Conservation (phyloP, 257 asterid genomes). For the Plantago ovata region DNA sequence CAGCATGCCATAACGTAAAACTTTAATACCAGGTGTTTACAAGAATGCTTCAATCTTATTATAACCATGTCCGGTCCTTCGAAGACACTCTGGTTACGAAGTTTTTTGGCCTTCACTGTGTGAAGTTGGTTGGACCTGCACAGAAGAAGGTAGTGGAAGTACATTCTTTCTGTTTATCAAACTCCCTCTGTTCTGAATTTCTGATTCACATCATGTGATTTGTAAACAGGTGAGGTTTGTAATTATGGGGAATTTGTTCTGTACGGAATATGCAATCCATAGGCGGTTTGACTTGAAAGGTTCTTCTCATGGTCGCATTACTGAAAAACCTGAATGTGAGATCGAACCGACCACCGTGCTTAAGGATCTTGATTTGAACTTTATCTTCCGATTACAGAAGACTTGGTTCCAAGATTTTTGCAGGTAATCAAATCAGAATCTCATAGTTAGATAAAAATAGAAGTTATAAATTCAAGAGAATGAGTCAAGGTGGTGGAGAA, state of each 20-base stretch:
- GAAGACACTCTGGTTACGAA: slow-evolving; percentile 77
- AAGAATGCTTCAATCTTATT: slow-evolving; percentile 89
- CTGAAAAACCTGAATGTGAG: slow-evolving; percentile 63
- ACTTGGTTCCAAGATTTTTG: slow-evolving; percentile 70
- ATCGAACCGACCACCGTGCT: slow-evolving; percentile 79
- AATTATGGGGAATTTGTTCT: slow-evolving; percentile 28
- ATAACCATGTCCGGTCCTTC: slow-evolving; percentile 69
- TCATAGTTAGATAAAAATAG: background rate
- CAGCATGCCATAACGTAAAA: slow-evolving; percentile 8
- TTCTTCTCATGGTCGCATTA: slow-evolving; percentile 83
- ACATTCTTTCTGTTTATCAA: background rate
- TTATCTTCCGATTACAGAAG: slow-evolving; percentile 66
- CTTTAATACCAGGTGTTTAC: slow-evolving; percentile 55
- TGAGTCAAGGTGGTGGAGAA: background rate
- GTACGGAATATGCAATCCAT: slow-evolving; percentile 59
- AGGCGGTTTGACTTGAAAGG: slow-evolving; percentile 90
- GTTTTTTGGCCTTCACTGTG: slow-evolving; percentile 88
- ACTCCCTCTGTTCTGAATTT: background rate
- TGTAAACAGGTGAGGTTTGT: slow-evolving; percentile 26
- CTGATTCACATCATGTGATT: background rate
- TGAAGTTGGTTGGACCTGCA: slow-evolving; percentile 76
- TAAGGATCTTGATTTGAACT: slow-evolving; percentile 90
- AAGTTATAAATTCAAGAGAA: background rate
- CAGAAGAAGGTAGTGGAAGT: slow-evolving; percentile 66
- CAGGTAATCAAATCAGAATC: slow-evolving; percentile 41